These are phyloP conservation scores for Plasmodium vinckei DNA, from an alignment of 169 alveolate genomes.

Conservation along the genomic window DNA sequence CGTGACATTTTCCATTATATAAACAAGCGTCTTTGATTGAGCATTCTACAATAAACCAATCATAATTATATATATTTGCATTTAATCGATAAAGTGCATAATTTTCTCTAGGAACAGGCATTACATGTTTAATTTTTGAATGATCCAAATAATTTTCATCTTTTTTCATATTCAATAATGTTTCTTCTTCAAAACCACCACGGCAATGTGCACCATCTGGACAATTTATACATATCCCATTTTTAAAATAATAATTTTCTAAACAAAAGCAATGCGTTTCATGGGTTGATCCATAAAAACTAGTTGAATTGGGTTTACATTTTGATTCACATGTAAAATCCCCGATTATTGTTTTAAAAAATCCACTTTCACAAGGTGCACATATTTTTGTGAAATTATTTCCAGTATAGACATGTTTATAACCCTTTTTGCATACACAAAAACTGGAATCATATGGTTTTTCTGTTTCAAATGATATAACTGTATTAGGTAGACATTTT, in stretches of 20 bases:
- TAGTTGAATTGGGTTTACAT: constrained; percentile 79
- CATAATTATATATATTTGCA: constrained; percentile 61
- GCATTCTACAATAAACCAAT: constrained; percentile 82
- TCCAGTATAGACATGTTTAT: constrained; percentile 55
- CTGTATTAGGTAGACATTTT: constrained; percentile 86
- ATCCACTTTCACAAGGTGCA: constrained; percentile 80
- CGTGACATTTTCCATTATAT: constrained; percentile 74
- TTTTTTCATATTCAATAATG: constrained; percentile 50
- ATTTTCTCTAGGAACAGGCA: constrained; percentile 80
- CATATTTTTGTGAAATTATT: constrained; percentile 74
- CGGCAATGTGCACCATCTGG: constrained; percentile 83
- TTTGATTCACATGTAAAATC: constrained; percentile 80
- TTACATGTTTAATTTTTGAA: constrained; percentile 77
- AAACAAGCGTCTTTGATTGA: constrained; percentile 81
- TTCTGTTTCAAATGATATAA: constrained; percentile 87
- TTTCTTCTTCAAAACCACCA: constrained; percentile 79
- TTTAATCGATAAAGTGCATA: constrained; percentile 77
- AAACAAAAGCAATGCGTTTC: constrained; percentile 83
- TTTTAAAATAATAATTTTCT: constrained; percentile 78
- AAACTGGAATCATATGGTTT: constrained; percentile 77
- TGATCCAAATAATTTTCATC: constrained; percentile 70
- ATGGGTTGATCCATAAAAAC: constrained; percentile 77
- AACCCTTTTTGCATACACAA: constrained; percentile 73
- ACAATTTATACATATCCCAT: constrained; percentile 78
- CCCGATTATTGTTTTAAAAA: constrained; percentile 80